A percentile compares a stretch with the other conserved stretches of the same genome.
These are phyloP conservation scores for Calocybe gambosa DNA, from an alignment of 1,284 basidiomycete genomes.

Conservation along the genomic window DNA sequence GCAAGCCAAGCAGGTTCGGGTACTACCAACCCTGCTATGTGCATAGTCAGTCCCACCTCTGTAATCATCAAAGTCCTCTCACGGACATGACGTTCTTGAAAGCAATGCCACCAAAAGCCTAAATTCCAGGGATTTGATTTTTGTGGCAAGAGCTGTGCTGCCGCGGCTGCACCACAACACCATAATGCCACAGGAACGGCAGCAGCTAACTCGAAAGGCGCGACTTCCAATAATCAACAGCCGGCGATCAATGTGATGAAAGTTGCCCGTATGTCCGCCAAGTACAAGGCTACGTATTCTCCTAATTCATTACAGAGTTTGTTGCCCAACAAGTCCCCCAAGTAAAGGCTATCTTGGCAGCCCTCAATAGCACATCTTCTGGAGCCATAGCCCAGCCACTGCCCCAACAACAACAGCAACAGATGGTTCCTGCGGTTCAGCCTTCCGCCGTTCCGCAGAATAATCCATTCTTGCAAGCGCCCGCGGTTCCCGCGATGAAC, in stretches of 20 bases:
- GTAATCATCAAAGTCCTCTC: neutral
- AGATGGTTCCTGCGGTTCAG: slow-evolving; percentile 14
- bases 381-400: slow-evolving; percentile 4
- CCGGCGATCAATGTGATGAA: slow-evolving; percentile 31
- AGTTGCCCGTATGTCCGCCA: slow-evolving; percentile 29
- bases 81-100: neutral
- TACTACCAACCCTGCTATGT: slow-evolving; percentile 24
- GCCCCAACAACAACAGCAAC: slow-evolving; percentile 12
- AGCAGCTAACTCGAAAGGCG: slow-evolving; percentile 13
- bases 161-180: slow-evolving; percentile 25
- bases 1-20: slow-evolving; percentile 36
- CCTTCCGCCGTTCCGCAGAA: slow-evolving; percentile 16
- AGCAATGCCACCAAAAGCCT: slow-evolving; percentile 46
- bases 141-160: slow-evolving; percentile 45
- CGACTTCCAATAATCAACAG: slow-evolving; percentile 14
- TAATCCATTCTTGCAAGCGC: slow-evolving; percentile 25
- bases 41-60: slow-evolving; percentile 28
- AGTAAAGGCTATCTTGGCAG: slow-evolving; percentile 27
- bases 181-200: slow-evolving; percentile 7
- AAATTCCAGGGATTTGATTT: slow-evolving; percentile 44
- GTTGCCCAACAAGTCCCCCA: slow-evolving; percentile 37
- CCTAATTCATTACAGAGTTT: slow-evolving; percentile 22
- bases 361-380: slow-evolving; percentile 6
- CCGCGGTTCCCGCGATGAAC: slow-evolving; percentile 2
- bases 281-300: neutral